A percentile compares a stretch with the other conserved stretches of the same genome.
Evolutionary conservation across 352 stramenopile genomes (phyloP).

Genomic region (Saprolegnia parasitica): DNA sequence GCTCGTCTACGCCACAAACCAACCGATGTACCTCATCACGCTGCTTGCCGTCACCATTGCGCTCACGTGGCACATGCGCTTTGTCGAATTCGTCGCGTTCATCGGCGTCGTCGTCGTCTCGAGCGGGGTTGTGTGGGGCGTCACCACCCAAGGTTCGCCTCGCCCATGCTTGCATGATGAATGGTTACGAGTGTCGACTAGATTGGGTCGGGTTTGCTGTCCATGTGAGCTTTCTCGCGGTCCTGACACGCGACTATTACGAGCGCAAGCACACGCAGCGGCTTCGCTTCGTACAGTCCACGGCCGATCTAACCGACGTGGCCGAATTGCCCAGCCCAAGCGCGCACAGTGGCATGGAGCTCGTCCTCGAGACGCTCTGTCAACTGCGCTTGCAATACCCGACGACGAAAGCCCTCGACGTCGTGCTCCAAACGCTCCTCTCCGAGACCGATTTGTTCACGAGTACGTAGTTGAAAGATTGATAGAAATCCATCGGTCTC

Average conservation of each 20-base stretch:
- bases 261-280: neutral
- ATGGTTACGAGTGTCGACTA: neutral
- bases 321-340: neutral
- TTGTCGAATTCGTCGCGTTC: neutral
- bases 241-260: neutral
- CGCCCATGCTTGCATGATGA: neutral
- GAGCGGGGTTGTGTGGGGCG: neutral
- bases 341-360: neutral
- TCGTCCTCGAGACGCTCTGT: neutral
- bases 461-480: neutral
- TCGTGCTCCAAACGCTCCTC: slow-evolving; percentile 60
- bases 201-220: neutral
- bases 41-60: neutral
- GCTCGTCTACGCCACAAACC: neutral
- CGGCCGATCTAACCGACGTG: neutral
- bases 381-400: slow-evolving; percentile 5
- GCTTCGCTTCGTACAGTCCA: neutral
- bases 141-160: neutral
- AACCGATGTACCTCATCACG: neutral
- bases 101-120: neutral
- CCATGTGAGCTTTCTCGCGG: neutral
- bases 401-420: slow-evolving; percentile 37
- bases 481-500: slow-evolving; percentile 18
- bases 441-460: slow-evolving; percentile 62
- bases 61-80: neutral